phyloP scores from a whole-genome alignment of 305 asterid species.

The Salvia sclarea region DNA sequence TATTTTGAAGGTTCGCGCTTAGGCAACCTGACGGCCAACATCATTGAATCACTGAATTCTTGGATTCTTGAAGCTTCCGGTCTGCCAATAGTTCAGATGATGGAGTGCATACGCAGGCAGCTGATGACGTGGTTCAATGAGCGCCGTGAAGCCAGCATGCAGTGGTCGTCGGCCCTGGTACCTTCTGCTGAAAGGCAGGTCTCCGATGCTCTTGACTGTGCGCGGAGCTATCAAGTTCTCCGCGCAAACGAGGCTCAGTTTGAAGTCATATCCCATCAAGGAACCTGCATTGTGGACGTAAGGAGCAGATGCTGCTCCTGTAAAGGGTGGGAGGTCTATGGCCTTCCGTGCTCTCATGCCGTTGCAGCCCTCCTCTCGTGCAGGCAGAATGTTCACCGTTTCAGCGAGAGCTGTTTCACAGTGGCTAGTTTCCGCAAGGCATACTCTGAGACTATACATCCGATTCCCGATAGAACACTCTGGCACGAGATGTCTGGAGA shows the following conservation, averaged over 20 bases:
- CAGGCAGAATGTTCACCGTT: slow-evolving; percentile 67
- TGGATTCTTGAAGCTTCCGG: slow-evolving; percentile 72
- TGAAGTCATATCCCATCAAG: slow-evolving; percentile 67
- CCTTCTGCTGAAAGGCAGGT: slow-evolving; percentile 65
- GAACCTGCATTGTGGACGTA: slow-evolving; percentile 52
- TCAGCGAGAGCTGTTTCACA: slow-evolving; percentile 68
- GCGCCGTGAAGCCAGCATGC: slow-evolving; percentile 66
- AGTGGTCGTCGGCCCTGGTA: slow-evolving; percentile 61
- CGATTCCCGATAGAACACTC: slow-evolving; percentile 59
- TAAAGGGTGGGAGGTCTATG: slow-evolving; percentile 64
- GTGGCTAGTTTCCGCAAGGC: slow-evolving; percentile 60
- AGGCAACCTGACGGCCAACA: slow-evolving; percentile 59
- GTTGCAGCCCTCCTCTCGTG: slow-evolving; percentile 75
- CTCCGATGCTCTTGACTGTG: slow-evolving; percentile 63
- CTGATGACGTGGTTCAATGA: slow-evolving; percentile 77
- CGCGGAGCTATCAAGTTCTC: slow-evolving; percentile 55
- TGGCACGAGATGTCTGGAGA: slow-evolving; percentile 52
- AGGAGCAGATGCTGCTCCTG: slow-evolving; percentile 56
- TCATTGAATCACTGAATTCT: slow-evolving; percentile 47
- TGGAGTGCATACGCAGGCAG: slow-evolving; percentile 73
- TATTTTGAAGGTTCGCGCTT: slow-evolving; percentile 60
- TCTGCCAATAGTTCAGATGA: slow-evolving; percentile 71
- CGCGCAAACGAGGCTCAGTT: slow-evolving; percentile 63
- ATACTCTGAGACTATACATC: slow-evolving; percentile 66
- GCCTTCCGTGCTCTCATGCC: slow-evolving; percentile 72